phyloP scores from a whole-genome alignment of 495 filamentous ascomycete genomes.

The Thermothielavioides terrestris region DNA sequence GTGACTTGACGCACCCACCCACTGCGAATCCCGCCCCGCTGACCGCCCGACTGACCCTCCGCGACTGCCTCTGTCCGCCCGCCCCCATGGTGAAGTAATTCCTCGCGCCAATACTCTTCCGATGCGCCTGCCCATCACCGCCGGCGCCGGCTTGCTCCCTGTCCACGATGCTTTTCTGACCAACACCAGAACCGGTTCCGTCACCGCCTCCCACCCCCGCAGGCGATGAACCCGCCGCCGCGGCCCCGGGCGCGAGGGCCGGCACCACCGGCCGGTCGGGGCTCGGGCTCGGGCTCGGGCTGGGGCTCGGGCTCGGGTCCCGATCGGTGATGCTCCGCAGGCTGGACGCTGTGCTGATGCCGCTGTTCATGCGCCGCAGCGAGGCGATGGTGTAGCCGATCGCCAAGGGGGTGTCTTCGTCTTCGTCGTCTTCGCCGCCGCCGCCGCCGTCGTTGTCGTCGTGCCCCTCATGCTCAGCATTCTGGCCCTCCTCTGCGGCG shows the following conservation, averaged over 20 bases:
- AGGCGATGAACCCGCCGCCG: too few relatives aligned
- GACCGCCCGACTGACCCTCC: neutral
- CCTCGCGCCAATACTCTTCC: constrained; percentile 3
- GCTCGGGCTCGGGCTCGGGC: neutral
- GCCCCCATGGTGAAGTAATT: constrained; percentile 7
- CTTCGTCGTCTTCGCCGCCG: neutral
- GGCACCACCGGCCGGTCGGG: neutral
- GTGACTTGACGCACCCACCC: neutral
- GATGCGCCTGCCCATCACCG: neutral
- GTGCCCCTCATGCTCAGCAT: neutral
- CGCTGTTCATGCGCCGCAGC: constrained; percentile 22
- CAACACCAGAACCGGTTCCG: too few relatives aligned
- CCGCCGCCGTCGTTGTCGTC: neutral
- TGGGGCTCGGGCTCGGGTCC: neutral
- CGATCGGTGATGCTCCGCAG: constrained; percentile 5
- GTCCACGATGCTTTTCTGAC: too few relatives aligned
- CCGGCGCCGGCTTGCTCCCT: too few relatives aligned
- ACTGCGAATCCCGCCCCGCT: neutral
- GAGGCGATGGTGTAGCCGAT: constrained; percentile 14
- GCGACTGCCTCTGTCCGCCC: neutral
- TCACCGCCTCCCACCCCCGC: neutral
- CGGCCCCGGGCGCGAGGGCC: neutral
- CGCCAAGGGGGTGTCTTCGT: constrained; percentile 2
- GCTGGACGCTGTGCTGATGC: constrained; percentile 14
- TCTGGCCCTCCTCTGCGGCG: too few relatives aligned